Conservation (phyloP, 2,329 filamentous ascomycete genomes). For the Venturia effusa region DNA sequence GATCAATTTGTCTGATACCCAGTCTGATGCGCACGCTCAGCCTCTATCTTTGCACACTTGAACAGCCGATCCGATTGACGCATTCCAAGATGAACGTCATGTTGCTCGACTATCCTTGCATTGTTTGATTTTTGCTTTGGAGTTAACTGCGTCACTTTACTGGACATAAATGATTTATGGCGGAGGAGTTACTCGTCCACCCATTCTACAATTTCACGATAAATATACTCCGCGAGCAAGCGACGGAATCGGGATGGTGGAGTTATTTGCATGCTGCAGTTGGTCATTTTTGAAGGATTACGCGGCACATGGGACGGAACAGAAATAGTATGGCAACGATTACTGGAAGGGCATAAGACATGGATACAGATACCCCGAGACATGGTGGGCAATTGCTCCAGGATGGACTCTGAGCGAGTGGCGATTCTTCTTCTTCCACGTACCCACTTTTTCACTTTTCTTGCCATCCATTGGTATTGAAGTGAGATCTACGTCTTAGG, state of each 20-base stretch:
- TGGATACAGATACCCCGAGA: conserved; percentile 3
- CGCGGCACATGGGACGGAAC: neutral
- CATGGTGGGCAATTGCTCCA: neutral
- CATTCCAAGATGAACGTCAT: neutral
- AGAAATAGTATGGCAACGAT: neutral
- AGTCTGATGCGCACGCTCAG: conserved; percentile 39
- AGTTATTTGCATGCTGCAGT: neutral
- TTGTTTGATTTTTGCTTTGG: neutral
- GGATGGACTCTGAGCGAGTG: neutral
- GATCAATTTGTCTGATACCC: conserved; percentile 90
- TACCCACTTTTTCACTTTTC: neutral
- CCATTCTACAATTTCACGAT: neutral
- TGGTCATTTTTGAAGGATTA: neutral
- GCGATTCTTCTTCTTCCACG: neutral
- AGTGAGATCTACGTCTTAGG: neutral
- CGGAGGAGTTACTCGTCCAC: neutral
- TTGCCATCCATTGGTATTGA: neutral
- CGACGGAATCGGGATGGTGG: neutral
- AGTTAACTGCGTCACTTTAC: neutral
- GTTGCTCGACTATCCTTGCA: neutral
- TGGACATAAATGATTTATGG: neutral
- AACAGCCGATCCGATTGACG: neutral
- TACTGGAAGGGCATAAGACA: neutral
- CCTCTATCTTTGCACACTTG: neutral
- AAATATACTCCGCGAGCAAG: neutral